phyloP scores from a whole-genome alignment of 2,329 filamentous ascomycete species.

The Aspergillus felis region DNA sequence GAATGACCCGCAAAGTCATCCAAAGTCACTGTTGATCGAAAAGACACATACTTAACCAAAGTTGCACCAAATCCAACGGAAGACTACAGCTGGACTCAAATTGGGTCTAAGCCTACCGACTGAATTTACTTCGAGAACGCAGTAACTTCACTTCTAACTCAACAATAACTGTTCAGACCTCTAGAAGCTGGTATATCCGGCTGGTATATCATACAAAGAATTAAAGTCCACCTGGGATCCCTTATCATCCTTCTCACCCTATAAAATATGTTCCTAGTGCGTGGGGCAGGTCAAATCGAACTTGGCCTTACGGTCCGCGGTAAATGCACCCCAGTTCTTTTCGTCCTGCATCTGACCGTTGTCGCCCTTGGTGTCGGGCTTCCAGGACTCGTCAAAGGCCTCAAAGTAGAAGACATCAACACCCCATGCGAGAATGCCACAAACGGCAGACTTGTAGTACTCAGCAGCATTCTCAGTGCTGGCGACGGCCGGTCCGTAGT shows the following conservation, averaged over 20 bases:
- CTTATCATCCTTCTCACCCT: not conserved
- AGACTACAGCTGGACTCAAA: too few species aligned
- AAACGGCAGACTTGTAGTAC: conserved; percentile 62
- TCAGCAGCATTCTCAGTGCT: conserved; percentile 54
- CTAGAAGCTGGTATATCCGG: not conserved
- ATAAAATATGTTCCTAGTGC: conserved; percentile 7
- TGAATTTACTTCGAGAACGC: not conserved
- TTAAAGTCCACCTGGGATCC: conserved; percentile 2
- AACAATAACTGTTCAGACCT: not conserved
- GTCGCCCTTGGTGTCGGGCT: conserved; percentile 60
- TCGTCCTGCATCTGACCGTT: conserved; percentile 60
- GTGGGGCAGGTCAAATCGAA: conserved; percentile 48
- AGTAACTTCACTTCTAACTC: not conserved
- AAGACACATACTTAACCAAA: too few species aligned
- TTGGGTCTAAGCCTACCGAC: not conserved
- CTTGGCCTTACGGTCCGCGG: conserved; percentile 55
- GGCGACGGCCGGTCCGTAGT: conserved; percentile 60
- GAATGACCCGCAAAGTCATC: too few species aligned
- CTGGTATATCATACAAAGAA: conserved; percentile 2
- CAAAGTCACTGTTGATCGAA: too few species aligned
- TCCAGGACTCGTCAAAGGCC: conserved; percentile 70
- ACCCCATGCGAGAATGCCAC: conserved; percentile 61
- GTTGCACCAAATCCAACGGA: too few species aligned
- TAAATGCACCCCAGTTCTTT: conserved; percentile 68
- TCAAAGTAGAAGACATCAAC: conserved; percentile 70